Percentiles rank a stretch among this genome's conserved stretches.
Evolutionary conservation across 345 rosid species (phyloP).

Genomic region (Schrenkiella parvula): DNA sequence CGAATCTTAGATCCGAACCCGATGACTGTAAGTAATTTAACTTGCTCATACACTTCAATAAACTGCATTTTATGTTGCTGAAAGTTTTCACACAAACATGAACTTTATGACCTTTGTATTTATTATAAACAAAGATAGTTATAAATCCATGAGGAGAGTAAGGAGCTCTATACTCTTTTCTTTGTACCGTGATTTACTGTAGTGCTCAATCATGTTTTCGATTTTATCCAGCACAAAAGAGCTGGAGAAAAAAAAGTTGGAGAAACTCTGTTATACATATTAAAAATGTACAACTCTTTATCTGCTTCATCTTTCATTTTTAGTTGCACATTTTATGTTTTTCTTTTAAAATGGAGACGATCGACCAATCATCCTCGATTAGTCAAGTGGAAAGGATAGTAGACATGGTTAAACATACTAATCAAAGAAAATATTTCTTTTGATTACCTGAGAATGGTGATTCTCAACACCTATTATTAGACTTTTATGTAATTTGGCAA

Average conservation of each 20-base stretch:
- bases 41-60: neutral
- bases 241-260: slow-evolving; percentile 36
- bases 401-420: neutral
- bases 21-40: slow-evolving; percentile 64
- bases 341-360: neutral
- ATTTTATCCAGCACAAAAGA: slow-evolving; percentile 34
- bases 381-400: neutral
- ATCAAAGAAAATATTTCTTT: neutral
- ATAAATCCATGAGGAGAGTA: neutral
- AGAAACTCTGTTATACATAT: slow-evolving; percentile 31
- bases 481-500: neutral
- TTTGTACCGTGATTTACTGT: neutral
- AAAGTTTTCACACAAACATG: neutral
- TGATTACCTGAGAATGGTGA: neutral
- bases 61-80: neutral
- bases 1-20: slow-evolving; percentile 90
- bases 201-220: slow-evolving; percentile 30
- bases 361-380: neutral
- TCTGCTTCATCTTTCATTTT: slow-evolving; percentile 36
- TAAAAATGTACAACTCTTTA: slow-evolving; percentile 38
- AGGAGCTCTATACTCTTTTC: neutral
- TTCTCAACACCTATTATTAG: neutral
- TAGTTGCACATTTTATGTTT: neutral
- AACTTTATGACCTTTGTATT: neutral
- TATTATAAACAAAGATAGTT: neutral